These are phyloP conservation scores for Aspergillus oerlinghausenensis DNA, from an alignment of 2,329 filamentous ascomycete species.

Conservation along the genomic window DNA sequence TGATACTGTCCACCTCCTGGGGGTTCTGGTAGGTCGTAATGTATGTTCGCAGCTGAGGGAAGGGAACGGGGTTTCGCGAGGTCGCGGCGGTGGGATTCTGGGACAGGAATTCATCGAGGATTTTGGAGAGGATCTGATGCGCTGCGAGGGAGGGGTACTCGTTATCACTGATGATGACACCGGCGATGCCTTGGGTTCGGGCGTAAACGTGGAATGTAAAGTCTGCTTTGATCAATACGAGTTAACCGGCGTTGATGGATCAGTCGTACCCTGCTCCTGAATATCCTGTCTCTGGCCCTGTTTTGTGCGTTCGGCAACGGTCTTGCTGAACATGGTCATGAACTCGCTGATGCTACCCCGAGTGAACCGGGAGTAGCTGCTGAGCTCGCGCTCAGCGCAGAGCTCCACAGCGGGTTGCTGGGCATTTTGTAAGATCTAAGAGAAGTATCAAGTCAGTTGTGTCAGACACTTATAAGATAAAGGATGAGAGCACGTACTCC, in stretches of 20 bases:
- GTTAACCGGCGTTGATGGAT: conserved; percentile 3
- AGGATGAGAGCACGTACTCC: conserved; percentile 56
- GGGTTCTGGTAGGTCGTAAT: conserved; percentile 79
- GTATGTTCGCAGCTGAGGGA: conserved; percentile 77
- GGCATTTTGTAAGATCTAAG: conserved; percentile 76
- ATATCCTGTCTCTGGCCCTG: conserved; percentile 81
- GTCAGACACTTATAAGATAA: neutral
- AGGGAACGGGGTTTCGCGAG: conserved; percentile 45
- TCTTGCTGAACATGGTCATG: conserved; percentile 82
- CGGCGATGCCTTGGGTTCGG: conserved; percentile 65
- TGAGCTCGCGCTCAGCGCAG: conserved; percentile 70
- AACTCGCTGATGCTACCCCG: conserved; percentile 59
- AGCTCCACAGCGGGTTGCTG: conserved; percentile 72
- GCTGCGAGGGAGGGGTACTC: conserved; percentile 74
- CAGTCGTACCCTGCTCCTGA: conserved; percentile 45
- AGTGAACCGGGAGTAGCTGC: conserved; percentile 74
- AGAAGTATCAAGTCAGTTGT: neutral
- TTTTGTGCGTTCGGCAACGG: conserved; percentile 77
- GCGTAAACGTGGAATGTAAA: conserved; percentile 68
- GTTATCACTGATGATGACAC: conserved; percentile 72
- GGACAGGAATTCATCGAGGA: conserved; percentile 79
- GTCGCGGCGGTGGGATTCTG: conserved; percentile 60
- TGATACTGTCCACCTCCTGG: conserved; percentile 81
- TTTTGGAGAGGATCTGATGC: conserved; percentile 80
- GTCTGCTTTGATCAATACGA: conserved; percentile 7